These are phyloP conservation scores for Handroanthus guayacan DNA, from an alignment of 257 asterid genomes.

Conservation along the genomic window DNA sequence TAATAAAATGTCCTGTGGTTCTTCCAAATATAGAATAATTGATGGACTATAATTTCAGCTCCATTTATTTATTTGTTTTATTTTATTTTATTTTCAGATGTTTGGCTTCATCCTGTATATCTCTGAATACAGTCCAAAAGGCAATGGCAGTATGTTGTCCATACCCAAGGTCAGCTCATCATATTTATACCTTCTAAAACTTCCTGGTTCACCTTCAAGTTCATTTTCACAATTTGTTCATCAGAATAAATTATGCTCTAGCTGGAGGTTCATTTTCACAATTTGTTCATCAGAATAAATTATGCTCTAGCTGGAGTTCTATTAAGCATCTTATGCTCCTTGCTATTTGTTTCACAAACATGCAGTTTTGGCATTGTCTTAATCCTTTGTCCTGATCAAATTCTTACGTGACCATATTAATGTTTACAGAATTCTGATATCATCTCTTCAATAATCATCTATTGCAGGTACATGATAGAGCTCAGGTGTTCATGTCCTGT, in stretches of 20 bases:
- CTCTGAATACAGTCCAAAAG: slow-evolving; percentile 67
- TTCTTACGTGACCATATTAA: slow-evolving; percentile 10
- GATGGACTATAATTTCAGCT: slow-evolving; percentile 32
- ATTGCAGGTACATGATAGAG: slow-evolving; percentile 95
- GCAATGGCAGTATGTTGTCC: slow-evolving; percentile 56
- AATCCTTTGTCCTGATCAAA: slow-evolving; percentile 1
- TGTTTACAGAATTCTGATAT: slow-evolving; percentile 21
- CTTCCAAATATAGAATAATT: slow-evolving; percentile 28
- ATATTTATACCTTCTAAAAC: slow-evolving; percentile 17
- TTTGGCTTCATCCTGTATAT: slow-evolving; percentile 80
- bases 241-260: background rate
- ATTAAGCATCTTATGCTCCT: background rate
- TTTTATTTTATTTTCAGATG: slow-evolving; percentile 63
- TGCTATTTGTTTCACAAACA: background rate
- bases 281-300: background rate
- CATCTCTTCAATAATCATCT: slow-evolving; percentile 26
- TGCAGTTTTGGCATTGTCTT: slow-evolving; percentile 10
- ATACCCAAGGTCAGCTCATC: slow-evolving; percentile 74
- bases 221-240: background rate
- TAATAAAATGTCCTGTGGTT: slow-evolving; percentile 14
- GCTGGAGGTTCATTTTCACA: slow-evolving; percentile 13
- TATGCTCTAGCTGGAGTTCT: background rate
- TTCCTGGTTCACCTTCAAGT: slow-evolving; percentile 25
- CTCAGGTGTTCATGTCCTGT: slow-evolving; percentile 91
- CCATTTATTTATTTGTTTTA: background rate